Evolutionary conservation across 805 yeast genomes (phyloP), one percentile per base, ranked within the genome.

Genomic region (Candida lessepsii): DNA sequence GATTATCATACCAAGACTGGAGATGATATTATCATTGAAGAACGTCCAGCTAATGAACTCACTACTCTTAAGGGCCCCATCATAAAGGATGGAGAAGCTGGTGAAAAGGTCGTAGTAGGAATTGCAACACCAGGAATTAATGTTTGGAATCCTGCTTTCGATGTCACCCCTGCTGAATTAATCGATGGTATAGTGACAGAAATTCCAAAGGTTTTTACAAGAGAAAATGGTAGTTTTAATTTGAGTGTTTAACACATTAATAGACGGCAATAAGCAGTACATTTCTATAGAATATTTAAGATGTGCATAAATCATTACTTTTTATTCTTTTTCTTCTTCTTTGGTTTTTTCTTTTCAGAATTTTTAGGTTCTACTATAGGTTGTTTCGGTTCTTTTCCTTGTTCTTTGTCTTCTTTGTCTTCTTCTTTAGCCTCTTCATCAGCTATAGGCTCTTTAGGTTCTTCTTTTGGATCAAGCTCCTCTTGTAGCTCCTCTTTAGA

Each of bases 111-210:
- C 1, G 80, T 80, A 14, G 84, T 89, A 10, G 84, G 86, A 28
- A 75, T 84, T 42, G 96, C 96, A 1, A 93, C 98, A 3, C 84
- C 85, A 2, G 85, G 83, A 0, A 83, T 90, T 23, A 66, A 73
- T 4, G 96, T 89, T 2, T 91, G 97, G 97, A 93, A 93, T 54
- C 99, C 99, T 1, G 84, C 97, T 0, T 91, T 91, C 54, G 99
- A 91, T 56, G 88, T 93, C 11, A 88, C 98, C 3, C 96, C 96
- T 0, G 81, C 82, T 52, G 74, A 73, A 32, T 65, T 83, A 27
- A 89, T 91, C 40, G 96, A 89, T 56, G 86, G 88, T 44, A 88
- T 93, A 44, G 87, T 91, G 25, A 91, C 97, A 1, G 98, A 91
- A 63, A 76, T 78, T 40, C 35, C 42, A 4, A 80, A 71, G 2